Evolutionary conservation across 371 early-diverging fungal genomes (phyloP), one percentile per base, ranked within the genome.

Genomic region (Mortierella sp.): DNA sequence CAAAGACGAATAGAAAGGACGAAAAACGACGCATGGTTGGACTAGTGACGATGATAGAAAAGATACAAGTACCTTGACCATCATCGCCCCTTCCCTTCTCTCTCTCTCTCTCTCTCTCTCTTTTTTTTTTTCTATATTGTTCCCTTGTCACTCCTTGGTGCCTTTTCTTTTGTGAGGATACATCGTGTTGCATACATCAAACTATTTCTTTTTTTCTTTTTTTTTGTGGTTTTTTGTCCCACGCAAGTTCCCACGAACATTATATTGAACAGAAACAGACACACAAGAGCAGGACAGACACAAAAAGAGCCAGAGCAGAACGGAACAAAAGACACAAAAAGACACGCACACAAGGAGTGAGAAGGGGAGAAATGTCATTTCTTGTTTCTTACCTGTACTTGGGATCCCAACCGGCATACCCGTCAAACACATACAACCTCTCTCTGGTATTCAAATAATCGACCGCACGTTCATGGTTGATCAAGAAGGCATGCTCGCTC

Each of bases 361-460:
- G 31, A 31, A 55, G 58, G 14, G 16, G 47, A 61, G 61, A 61
- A 61, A n/a, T n/a, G n/a, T n/a, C n/a, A n/a, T n/a, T n/a, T n/a
- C n/a, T n/a, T n/a, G n/a, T n/a, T n/a, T n/a, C 45, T 64, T 64
- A 75, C 75, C 98, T 93, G 90, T 97, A 94, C 86, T 96, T 94
- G 78, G 96, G 95, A 83, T 98, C 98, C 98, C 98, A 96, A 61
- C 96, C 96, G 47, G 95, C 95, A 74, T 77, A 95, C 29, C 97
- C 97, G 86, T 98, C 98, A 88, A 98, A 94, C 66, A 98, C 97
- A 85, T 97, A 98, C 31, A 98, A 90, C 55, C 96, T 94, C 67
- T 91, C 89, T 74, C 95, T 95, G 19, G 98, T 97, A 88, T 98
- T 98, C 68, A 98, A 89, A 86, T 98, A 98, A 89, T 97, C 97